These are phyloP conservation scores for Fusarium miscanthi DNA, from an alignment of 2,329 filamentous ascomycete species.

Conservation along the genomic window DNA sequence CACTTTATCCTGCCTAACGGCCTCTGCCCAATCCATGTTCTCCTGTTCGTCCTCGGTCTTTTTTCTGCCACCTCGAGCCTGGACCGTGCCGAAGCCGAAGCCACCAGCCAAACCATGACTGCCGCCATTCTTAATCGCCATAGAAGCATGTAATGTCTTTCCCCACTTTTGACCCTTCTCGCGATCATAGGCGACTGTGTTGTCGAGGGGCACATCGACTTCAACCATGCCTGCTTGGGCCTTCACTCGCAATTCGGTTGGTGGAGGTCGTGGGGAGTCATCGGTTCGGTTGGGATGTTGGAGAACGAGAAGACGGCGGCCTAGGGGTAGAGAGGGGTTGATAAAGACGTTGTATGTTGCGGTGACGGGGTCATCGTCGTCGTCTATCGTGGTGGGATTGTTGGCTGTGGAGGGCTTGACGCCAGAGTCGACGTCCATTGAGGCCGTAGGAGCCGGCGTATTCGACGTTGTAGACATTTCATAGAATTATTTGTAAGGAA, in stretches of 20 bases:
- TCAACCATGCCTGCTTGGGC: slow-evolving; percentile 85
- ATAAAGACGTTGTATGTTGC: slow-evolving; percentile 87
- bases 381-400: slow-evolving; percentile 28
- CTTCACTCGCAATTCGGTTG: slow-evolving; percentile 85
- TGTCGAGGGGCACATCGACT: slow-evolving; percentile 87
- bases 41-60: slow-evolving; percentile 60
- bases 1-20: slow-evolving; percentile 76
- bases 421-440: slow-evolving; percentile 39
- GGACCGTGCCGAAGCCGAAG: slow-evolving; percentile 70
- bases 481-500: background rate
- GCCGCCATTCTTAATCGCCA: slow-evolving; percentile 69
- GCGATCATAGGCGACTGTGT: slow-evolving; percentile 80
- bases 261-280: slow-evolving; percentile 62
- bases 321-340: slow-evolving; percentile 74
- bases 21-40: slow-evolving; percentile 72
- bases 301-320: slow-evolving; percentile 79
- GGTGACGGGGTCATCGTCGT: slow-evolving; percentile 74
- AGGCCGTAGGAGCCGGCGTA: slow-evolving; percentile 17
- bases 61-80: slow-evolving; percentile 52
- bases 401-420: slow-evolving; percentile 17
- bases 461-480: slow-evolving; percentile 28
- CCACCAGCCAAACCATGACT: slow-evolving; percentile 78
- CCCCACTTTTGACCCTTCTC: slow-evolving; percentile 87
- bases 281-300: slow-evolving; percentile 86
- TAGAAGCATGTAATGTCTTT: slow-evolving; percentile 73